These are phyloP conservation scores for Penicillium cinerascens DNA, from an alignment of 495 filamentous ascomycete genomes.

Conservation along the genomic window DNA sequence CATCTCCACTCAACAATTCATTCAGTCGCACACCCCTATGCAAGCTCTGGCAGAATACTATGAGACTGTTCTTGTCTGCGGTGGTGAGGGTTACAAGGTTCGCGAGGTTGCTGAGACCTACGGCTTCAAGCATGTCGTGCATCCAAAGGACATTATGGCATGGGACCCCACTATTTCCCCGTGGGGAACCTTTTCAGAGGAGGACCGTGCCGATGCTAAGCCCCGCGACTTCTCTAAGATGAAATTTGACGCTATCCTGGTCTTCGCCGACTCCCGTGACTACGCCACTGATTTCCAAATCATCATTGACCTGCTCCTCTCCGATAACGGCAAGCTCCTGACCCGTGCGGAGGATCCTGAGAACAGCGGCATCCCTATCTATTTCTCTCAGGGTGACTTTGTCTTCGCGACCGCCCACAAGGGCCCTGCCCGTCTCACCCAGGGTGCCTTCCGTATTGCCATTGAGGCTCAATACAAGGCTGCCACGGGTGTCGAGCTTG, in stretches of 20 bases:
- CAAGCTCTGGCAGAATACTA: conserved; percentile 80
- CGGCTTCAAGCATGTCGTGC: conserved; percentile 84
- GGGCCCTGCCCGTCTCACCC: conserved; percentile 64
- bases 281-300: conserved; percentile 83
- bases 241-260: conserved; percentile 79
- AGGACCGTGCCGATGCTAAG: conserved; percentile 64
- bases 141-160: conserved; percentile 86
- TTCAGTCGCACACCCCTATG: conserved; percentile 94
- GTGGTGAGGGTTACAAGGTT: conserved; percentile 87
- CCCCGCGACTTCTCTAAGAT: conserved; percentile 62
- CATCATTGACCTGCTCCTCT: conserved; percentile 77
- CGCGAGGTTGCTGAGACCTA: conserved; percentile 80
- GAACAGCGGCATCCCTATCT: conserved; percentile 66
- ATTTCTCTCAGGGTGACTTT: conserved; percentile 73
- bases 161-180: conserved; percentile 78
- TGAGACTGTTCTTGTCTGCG: conserved; percentile 78
- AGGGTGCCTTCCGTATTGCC: conserved; percentile 71
- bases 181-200: conserved; percentile 68
- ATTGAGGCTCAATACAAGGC: conserved; percentile 78
- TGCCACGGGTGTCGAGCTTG: conserved; percentile 67
- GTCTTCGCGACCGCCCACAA: conserved; percentile 76
- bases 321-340: conserved; percentile 64
- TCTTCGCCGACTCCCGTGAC: conserved; percentile 80
- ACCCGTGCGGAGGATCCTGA: conserved; percentile 67
- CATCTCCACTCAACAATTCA: conserved; percentile 84